These are phyloP conservation scores for Phytophthora ohioensis DNA, from an alignment of 352 stramenopile species.

Conservation along the genomic window DNA sequence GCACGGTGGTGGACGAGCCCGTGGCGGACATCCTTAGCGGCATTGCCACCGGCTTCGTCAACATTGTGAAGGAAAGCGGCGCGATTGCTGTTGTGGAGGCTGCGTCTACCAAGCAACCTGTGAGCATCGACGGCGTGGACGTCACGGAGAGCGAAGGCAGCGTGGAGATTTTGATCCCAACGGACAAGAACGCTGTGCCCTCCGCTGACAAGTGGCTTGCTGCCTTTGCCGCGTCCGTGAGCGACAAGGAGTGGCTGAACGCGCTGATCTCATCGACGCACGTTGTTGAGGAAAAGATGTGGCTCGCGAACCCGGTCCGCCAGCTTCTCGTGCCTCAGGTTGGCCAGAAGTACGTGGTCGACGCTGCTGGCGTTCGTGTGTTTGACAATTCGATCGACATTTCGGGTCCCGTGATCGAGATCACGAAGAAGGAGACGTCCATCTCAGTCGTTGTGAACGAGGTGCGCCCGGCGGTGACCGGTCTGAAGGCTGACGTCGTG, in stretches of 20 bases:
- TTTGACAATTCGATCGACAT: slow-evolving; percentile 50
- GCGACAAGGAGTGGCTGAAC: slow-evolving; percentile 61
- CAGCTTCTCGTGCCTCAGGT: slow-evolving; percentile 57
- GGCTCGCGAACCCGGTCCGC: slow-evolving; percentile 72
- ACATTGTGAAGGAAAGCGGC: slow-evolving; percentile 49
- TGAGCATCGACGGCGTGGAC: slow-evolving; percentile 36
- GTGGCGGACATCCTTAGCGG: slow-evolving; percentile 77
- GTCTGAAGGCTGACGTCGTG: slow-evolving; percentile 53
- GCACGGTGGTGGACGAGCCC: slow-evolving; percentile 75
- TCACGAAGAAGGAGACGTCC: slow-evolving; percentile 42
- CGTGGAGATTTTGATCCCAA: slow-evolving; percentile 44
- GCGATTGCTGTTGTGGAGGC: slow-evolving; percentile 3
- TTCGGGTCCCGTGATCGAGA: slow-evolving; percentile 57
- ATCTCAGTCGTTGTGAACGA: slow-evolving; percentile 69
- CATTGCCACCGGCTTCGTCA: slow-evolving; percentile 67
- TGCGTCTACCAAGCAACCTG: slow-evolving; percentile 13
- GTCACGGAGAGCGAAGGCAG: slow-evolving; percentile 35
- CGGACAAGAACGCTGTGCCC: slow-evolving; percentile 35
- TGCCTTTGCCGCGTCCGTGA: slow-evolving; percentile 43
- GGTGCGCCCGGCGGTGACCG: slow-evolving; percentile 61
- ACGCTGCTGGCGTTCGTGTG: slow-evolving; percentile 43
- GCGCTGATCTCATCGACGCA: slow-evolving; percentile 62
- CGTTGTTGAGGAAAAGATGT: slow-evolving; percentile 62
- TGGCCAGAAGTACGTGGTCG: slow-evolving; percentile 55
- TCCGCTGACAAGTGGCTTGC: slow-evolving; percentile 53